A percentile compares a stretch with the other conserved stretches of the same genome.
phyloP scores from a whole-genome alignment of 306 rosid species.

The Fragaria iinumae region DNA sequence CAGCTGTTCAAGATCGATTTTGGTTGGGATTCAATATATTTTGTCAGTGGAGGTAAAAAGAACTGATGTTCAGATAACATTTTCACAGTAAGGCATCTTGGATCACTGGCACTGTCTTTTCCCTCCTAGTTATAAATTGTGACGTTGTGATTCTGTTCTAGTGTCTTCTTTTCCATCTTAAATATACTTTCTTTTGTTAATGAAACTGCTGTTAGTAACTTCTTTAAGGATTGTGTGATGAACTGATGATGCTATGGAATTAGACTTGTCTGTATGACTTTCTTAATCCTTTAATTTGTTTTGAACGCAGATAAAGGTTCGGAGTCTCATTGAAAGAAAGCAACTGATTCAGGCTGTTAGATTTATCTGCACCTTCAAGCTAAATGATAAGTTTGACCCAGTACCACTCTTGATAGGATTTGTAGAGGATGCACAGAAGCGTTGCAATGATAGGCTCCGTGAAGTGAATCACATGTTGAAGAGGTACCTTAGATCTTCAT shows the following conservation, averaged over 20 bases:
- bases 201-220: neutral
- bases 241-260: neutral
- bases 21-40: neutral
- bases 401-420: conserved; percentile 31
- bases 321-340: conserved; percentile 33
- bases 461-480: neutral
- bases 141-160: neutral
- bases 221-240: neutral
- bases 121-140: neutral
- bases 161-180: neutral
- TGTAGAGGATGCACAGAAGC: conserved; percentile 8
- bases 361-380: conserved; percentile 46
- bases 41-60: neutral
- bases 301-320: conserved; percentile 36
- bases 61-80: neutral
- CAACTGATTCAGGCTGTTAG: conserved; percentile 48
- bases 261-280: neutral
- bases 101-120: neutral
- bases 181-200: neutral
- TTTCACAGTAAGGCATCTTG: neutral
- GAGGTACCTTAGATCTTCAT: conserved; percentile 25
- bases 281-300: neutral
- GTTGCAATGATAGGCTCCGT: neutral
- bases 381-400: conserved; percentile 38
- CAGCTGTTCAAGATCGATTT: neutral